A percentile compares a stretch with the other conserved stretches of the same genome.
phyloP scores from a whole-genome alignment of 129 eudicot genomes.

The Flaveria linearis region DNA sequence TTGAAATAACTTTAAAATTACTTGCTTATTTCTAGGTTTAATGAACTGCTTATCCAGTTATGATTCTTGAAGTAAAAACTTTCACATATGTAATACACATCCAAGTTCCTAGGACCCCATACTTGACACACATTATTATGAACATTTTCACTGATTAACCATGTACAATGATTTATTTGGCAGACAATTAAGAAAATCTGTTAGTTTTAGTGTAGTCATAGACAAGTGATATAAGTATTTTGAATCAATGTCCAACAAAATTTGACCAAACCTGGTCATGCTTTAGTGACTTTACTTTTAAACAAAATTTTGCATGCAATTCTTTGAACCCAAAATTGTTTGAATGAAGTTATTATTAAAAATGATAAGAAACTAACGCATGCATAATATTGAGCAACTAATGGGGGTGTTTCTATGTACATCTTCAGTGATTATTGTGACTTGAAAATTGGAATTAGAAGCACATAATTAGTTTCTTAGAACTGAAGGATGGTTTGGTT shows the following conservation, averaged over 20 bases:
- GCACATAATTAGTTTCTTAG: background rate
- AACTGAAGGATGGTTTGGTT: too few species aligned
- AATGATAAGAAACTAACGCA: background rate
- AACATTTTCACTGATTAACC: too few species aligned
- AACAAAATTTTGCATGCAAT: background rate
- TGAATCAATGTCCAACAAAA: too few species aligned
- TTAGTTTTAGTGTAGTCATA: too few species aligned
- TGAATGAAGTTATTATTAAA: background rate
- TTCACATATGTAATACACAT: background rate
- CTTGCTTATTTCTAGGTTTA: constrained; percentile 2
- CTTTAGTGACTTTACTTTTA: constrained; percentile 14
- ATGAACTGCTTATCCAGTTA: constrained; percentile 2
- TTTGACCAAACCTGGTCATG: too few species aligned
- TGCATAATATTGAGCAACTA: constrained; percentile 12
- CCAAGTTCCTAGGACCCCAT: too few species aligned
- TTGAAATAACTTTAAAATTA: background rate
- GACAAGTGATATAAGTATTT: too few species aligned
- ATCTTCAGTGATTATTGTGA: constrained; percentile 1
- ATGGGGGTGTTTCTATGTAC: constrained; percentile 14
- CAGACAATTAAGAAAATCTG: too few species aligned
- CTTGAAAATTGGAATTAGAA: constrained; percentile 10
- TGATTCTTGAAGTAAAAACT: background rate
- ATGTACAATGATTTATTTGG: too few species aligned
- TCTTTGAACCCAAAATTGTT: constrained; percentile 5
- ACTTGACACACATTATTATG: too few species aligned